Percentiles rank a stretch among this genome's conserved stretches.
phyloP scores from a whole-genome alignment of 176 grass and related monocot genomes.

The Phoenix roebelenii region DNA sequence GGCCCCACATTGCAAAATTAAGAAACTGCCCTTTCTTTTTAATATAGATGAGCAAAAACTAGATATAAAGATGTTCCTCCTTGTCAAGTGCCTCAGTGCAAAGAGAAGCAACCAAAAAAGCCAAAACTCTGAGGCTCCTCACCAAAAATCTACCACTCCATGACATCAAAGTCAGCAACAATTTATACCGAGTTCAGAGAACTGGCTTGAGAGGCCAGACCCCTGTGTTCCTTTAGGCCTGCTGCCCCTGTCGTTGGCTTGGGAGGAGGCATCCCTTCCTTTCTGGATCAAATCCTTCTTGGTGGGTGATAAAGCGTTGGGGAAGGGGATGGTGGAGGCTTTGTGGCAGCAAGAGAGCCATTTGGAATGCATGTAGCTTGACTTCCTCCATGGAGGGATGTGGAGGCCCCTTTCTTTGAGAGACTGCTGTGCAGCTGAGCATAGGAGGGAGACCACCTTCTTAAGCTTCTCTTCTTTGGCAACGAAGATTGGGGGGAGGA shows the following conservation, averaged over 20 bases:
- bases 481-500: slow-evolving; percentile 43
- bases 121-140: no score
- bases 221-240: no score
- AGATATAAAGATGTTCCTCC: no score
- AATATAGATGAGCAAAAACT: no score
- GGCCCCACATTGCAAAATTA: no score
- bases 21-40: no score
- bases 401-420: slow-evolving; percentile 63
- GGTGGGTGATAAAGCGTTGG: no score
- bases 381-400: slow-evolving; percentile 62
- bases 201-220: slow-evolving; percentile 1
- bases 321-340: background rate
- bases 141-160: no score
- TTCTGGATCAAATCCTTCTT: no score
- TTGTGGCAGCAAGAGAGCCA: slow-evolving; percentile 32
- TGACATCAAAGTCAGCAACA: background rate
- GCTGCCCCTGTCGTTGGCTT: slow-evolving; percentile 9
- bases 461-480: slow-evolving; percentile 35
- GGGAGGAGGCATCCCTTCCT: background rate
- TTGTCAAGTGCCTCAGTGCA: no score
- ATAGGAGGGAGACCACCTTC: slow-evolving; percentile 52
- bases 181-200: background rate
- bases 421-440: slow-evolving; percentile 40
- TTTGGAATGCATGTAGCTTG: slow-evolving; percentile 61
- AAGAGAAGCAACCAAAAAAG: no score